Percentiles rank a stretch among this genome's conserved stretches.
Evolutionary conservation across 805 yeast species (phyloP).

Genomic region (Candida tammaniensis): DNA sequence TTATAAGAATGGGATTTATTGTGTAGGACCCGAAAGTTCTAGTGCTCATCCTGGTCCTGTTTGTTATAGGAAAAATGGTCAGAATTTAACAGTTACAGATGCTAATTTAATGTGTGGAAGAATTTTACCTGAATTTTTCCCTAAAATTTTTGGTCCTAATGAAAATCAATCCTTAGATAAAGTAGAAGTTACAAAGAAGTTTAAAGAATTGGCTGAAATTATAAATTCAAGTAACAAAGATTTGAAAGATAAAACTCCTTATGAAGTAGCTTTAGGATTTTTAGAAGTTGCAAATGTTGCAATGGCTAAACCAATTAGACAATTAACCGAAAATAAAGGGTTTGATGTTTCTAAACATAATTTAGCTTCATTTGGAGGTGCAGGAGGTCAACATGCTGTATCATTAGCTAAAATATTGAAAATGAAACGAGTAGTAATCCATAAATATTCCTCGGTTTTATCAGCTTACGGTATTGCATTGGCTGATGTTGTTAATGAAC

Average conservation of each 20-base stretch:
- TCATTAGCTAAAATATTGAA: slow-evolving; percentile 73
- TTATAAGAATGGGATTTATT: slow-evolving; percentile 37
- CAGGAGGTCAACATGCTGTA: slow-evolving; percentile 89
- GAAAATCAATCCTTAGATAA: slow-evolving; percentile 69
- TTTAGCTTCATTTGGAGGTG: slow-evolving; percentile 86
- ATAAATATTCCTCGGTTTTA: slow-evolving; percentile 76
- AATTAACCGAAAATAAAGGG: slow-evolving; percentile 83
- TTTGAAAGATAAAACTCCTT: slow-evolving; percentile 42
- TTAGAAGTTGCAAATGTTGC: slow-evolving; percentile 80
- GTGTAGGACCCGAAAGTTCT: slow-evolving; percentile 85
- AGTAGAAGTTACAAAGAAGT: slow-evolving; percentile 48
- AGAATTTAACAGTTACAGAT: slow-evolving; percentile 67
- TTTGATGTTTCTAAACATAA: slow-evolving; percentile 62
- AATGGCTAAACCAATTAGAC: slow-evolving; percentile 88
- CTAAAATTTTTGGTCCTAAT: slow-evolving; percentile 77
- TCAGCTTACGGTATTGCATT: slow-evolving; percentile 88
- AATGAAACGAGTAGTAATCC: slow-evolving; percentile 65
- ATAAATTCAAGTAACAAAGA: slow-evolving; percentile 68
- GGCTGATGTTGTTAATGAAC: slow-evolving; percentile 81
- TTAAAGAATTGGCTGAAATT: slow-evolving; percentile 48
- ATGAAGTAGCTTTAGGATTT: slow-evolving; percentile 79
- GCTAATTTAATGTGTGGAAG: slow-evolving; percentile 75
- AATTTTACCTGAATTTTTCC: slow-evolving; percentile 70
- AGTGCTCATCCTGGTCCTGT: slow-evolving; percentile 90
- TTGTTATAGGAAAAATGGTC: slow-evolving; percentile 66